Evolutionary conservation across 2,329 filamentous ascomycete genomes (phyloP), one percentile per base, ranked within the genome.

Genomic region (Ceratocystiopsis minuta): DNA sequence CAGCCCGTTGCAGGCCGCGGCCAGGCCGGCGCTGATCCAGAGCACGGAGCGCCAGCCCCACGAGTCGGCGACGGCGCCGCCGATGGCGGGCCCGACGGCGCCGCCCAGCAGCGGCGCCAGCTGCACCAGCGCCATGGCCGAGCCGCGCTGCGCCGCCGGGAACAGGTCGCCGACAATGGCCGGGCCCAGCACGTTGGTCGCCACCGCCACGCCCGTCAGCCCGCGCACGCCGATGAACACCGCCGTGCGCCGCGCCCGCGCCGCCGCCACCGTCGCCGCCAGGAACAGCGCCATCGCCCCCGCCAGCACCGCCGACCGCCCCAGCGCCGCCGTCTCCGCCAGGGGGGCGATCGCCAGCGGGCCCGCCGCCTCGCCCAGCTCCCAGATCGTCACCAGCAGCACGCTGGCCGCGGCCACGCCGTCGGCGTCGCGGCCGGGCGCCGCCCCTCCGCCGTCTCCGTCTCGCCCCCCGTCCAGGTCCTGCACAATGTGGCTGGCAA

Each of bases 111-210:
- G 50, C 16, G 55, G 55, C 0, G 54, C 50, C 9, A 50, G 43
- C 20, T 47, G 45, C 34, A 51, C 50, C 13, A 53, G 43, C 10
- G 64, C 62, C 57, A 72, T 64, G 11, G 70, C 71, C 7, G 47
- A 46, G 37, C 74, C 75, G 48, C 75, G 62, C 47, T 77, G 59
- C 0, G 59, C 57, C 2, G 69, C 66, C 5, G 60, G 51, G 50
- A 78, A 79, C 57, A 78, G 68, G 51, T 80, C 75, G 40, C 75
- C 75, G 48, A 79, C 71, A 24, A 76, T 68, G 10, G 73, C 73
- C 1, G 70, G 67, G 50, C 76, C 77, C 6, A 74, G 76, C 46
- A 80, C 57, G 2, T 75, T 71, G 2, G 72, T 72, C 0, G 72
- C 71, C 3, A 75, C 76, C 50, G 78, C 77, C 2, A 70, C 57